Base-by-base conservation (phyloP, 176 grass and related monocot genomes). In the Dendrocalamus sinicus region DNA sequence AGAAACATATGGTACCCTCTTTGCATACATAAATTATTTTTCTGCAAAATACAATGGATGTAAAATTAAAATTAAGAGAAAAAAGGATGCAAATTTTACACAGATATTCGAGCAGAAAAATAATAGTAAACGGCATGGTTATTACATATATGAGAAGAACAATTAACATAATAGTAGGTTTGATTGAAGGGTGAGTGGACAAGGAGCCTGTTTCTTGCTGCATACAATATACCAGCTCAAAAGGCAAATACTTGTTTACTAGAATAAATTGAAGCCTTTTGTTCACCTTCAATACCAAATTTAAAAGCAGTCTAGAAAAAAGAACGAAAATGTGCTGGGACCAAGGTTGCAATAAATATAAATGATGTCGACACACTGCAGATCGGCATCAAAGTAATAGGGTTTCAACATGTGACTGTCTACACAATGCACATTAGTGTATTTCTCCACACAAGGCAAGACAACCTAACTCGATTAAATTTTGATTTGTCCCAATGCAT, bases 41-140 rank as follows among this genome's bases (percentile, higher is more conserved):
- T 67, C 84, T 87, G 74, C 65, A 90, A 73, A 76, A 84, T 20
- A 81, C 59, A 77, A 17, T 46, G 26, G 24, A 67, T 47, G 69
- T 2, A 75, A 14, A 52, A 50, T 40, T 13, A 52, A 52, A 75
- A 75, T 17, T 75, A 75, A 76, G 37, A 12, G n/a, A 81, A 76
- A 67, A 12, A 44, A 30, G 6, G 54, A 70, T 71, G 53, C 37
- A 39, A 20, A 43, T 30, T 30, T 57, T 66, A 58, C 5, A 35
- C 32, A 78, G 9, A 57, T 12, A 78, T 12, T 61, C 14, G 43
- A 63, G 32, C 16, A 70, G 9, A 62, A 41, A 43, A 41, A 45
- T 17, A 65, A 52, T 4, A 35, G 45, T 52, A 63, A 71, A 83
- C 41, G 39, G 7, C 23, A 48, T 52, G 66, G 23, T 30, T 43